phyloP scores from a whole-genome alignment of 2,329 filamentous ascomycete genomes.

The Arthrobotrys sphaeroides region DNA sequence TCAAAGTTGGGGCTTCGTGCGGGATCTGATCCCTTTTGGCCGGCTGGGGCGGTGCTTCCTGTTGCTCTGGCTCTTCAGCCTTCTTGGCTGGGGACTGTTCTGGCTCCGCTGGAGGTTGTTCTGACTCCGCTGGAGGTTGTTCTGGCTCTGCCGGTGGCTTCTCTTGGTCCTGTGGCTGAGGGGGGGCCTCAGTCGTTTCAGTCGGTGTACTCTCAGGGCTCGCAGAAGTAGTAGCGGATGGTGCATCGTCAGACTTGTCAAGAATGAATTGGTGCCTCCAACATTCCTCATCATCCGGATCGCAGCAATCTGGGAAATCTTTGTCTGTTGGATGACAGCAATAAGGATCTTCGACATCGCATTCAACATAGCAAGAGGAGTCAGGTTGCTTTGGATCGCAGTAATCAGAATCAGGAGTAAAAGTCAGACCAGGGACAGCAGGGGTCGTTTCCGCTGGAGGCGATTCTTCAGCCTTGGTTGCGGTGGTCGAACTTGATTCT shows the following conservation, averaged over 20 bases:
- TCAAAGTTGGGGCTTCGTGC: no score
- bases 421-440: conserved; percentile 27
- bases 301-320: conserved; percentile 46
- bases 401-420: conserved; percentile 15
- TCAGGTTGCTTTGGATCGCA: conserved; percentile 44
- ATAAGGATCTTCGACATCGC: conserved; percentile 42
- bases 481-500: neutral
- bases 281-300: conserved; percentile 38
- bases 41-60: neutral
- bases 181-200: neutral
- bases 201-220: neutral
- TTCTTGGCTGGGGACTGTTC: no score
- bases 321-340: conserved; percentile 42
- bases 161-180: neutral
- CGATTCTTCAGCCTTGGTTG: neutral
- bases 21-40: conserved; percentile 3
- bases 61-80: neutral
- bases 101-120: neutral
- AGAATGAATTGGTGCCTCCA: conserved; percentile 48
- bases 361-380: conserved; percentile 36
- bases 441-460: neutral
- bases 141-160: neutral
- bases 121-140: neutral
- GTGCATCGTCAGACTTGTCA: conserved; percentile 19
- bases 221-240: conserved; percentile 3